A percentile compares a stretch with the other conserved stretches of the same genome.
Evolutionary conservation across 2,329 filamentous ascomycete species (phyloP).

Genomic region (Pestalotiopsis sp.): DNA sequence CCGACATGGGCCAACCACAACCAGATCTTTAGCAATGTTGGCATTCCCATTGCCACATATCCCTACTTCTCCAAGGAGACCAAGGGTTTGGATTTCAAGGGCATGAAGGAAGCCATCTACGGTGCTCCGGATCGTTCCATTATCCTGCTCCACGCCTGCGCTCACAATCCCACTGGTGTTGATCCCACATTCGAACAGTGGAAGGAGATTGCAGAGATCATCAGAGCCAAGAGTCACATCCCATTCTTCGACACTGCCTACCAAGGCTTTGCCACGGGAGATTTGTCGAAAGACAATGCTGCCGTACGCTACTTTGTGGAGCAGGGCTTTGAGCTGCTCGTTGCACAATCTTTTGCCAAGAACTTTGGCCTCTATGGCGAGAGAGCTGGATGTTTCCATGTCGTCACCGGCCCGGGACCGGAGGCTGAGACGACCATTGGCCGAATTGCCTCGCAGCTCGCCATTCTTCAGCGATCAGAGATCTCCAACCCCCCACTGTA

Average conservation of each 20-base stretch:
- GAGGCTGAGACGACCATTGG: conserved; percentile 63
- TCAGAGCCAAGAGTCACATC: conserved; percentile 82
- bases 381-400: conserved; percentile 95
- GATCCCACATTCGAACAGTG: conserved; percentile 94
- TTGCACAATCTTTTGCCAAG: conserved; percentile 96
- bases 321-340: conserved; percentile 84
- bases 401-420: conserved; percentile 74
- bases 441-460: conserved; percentile 83
- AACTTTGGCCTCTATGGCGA: conserved; percentile 98
- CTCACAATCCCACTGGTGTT: conserved; percentile 97
- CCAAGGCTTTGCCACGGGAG: conserved; percentile 94
- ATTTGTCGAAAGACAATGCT: conserved; percentile 81
- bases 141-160: conserved; percentile 91
- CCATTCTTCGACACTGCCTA: conserved; percentile 99
- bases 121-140: conserved; percentile 78
- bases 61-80: conserved; percentile 92
- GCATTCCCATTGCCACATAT: conserved; percentile 77
- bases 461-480: conserved; percentile 93
- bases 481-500: conserved; percentile 97
- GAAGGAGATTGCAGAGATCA: conserved; percentile 81
- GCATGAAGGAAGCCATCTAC: conserved; percentile 75
- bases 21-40: conserved; percentile 95
- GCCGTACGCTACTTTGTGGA: conserved; percentile 94
- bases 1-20: conserved; percentile 99
- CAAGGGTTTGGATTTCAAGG: conserved; percentile 88